Evolutionary conservation across 805 yeast genomes (phyloP), one percentile per base, ranked within the genome.

Genomic region (Saturnispora halmiae): DNA sequence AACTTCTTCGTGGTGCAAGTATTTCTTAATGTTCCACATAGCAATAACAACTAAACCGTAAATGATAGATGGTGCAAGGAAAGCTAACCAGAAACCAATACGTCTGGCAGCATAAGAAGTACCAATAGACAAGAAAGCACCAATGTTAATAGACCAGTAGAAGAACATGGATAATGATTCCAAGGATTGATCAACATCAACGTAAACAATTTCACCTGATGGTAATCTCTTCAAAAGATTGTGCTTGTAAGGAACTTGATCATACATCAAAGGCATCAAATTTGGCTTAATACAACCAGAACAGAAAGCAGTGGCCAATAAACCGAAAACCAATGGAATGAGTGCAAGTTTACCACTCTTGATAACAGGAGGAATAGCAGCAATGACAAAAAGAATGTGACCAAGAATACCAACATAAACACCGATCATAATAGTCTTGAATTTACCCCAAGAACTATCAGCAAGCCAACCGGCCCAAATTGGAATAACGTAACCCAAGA

Each of bases 181-280:
- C 43, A 69, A 53, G 4, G 71, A 55, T 41, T 65, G 59, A 51
- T 64, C 66, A 41, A 72, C 63, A 49, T 69, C 73, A 34, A 70
- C 59, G 50, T 81, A 75, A 27, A 82, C 88, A 36, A 70, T 68
- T 54, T 77, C 78, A 43, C 94, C 94, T 21, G 66, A 55, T 48
- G 76, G 74, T 38, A 72, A 63, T 3, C 71, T 73, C 56, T 68
- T 71, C 41, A 83, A 73, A 38, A 70, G 74, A 47, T 77, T 80
- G 50, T 71, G 69, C 43, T 72, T 65, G 55, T 75, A 72, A 36
- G 79, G 77, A 56, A 73, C 77, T 61, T 79, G 85, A 52, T 79
- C 84, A 59, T 68, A 58, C 40, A 69, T 54, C 36, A 69, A 57
- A 6, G 75, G 74, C 44, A 69, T 60, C 43, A 73, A 64, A 50